Evolutionary conservation across 1,284 basidiomycete species (phyloP), one percentile per base, ranked within the genome.

Genomic region (Marasmius fiardii): DNA sequence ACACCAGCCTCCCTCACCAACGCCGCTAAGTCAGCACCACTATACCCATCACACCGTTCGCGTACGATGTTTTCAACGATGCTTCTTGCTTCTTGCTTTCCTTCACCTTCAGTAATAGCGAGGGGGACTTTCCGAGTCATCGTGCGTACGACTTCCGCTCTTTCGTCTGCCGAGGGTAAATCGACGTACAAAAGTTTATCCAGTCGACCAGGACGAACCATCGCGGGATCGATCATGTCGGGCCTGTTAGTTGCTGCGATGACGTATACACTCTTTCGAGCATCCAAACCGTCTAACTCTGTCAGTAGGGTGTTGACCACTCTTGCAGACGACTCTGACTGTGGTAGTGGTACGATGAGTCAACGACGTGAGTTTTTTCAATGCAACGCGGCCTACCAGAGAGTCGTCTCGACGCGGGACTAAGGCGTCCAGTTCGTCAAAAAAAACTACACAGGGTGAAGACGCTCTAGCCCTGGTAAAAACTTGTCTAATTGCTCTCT

Each of bases 101-200:
- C 50, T 41, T 18, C 55, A 56, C 63, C 69, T 0, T 67, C 67
- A 4, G 63, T 61, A 31, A 67, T 65, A 1, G 72, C 80, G 31
- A 97, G 71, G 0, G 94, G 95, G 0, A 95, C 86, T 59, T 82
- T 82, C 51, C 85, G 80, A 12, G 85, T 81, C 63, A 90, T 72
- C 6, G 93, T 94, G 49, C 84, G 78, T 51, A 92, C 75, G 60
- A 99, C 96, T 69, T 98, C 95, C 5, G 82, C 81, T 11, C 96
- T 83, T 72, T 98, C 96, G 12, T 76, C 68, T 0, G 87, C 62
- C 0, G 78, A 76, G 1, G 96, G 96, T 1, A 98, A 77, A 69
- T 98, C 96, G 63, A 99, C 95, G 67, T 98, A 99, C 26, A 99
- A 81, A 6, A 98, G 81, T 71, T 98, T 98, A 77, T 99, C 96